Percentiles rank a stretch among this genome's conserved stretches.
These are phyloP conservation scores for Trichocladium uniseriatum DNA, from an alignment of 495 filamentous ascomycete species.

Conservation along the genomic window DNA sequence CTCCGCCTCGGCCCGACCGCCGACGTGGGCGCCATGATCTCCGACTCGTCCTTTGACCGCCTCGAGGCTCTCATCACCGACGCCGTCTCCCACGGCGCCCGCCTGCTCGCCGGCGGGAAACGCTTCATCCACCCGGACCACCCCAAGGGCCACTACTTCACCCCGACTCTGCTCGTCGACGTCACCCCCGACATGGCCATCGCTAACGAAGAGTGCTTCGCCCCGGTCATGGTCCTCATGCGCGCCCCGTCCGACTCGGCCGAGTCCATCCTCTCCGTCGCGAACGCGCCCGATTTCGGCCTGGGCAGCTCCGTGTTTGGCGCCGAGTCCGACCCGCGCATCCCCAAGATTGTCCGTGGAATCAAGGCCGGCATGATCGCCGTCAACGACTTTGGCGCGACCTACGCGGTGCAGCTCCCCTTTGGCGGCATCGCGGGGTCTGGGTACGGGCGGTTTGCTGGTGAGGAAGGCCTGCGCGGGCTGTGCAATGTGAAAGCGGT, in stretches of 20 bases:
- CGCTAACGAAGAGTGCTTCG: constrained; percentile 86
- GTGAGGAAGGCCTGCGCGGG: constrained; percentile 74
- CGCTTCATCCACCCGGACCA: constrained; percentile 58
- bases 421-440: constrained; percentile 83
- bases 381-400: constrained; percentile 89
- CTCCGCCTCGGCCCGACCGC: constrained; percentile 56
- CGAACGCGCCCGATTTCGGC: constrained; percentile 69
- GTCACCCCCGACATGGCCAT: constrained; percentile 73
- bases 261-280: constrained; percentile 53
- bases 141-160: constrained; percentile 80
- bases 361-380: constrained; percentile 82
- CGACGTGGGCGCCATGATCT: constrained; percentile 89
- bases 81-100: constrained; percentile 67
- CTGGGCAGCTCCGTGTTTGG: constrained; percentile 84
- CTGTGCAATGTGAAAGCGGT: constrained; percentile 82
- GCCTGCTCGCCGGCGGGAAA: constrained; percentile 73
- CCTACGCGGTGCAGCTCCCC: constrained; percentile 84
- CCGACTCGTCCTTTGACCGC: constrained; percentile 55
- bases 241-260: constrained; percentile 46
- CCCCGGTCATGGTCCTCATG: constrained; percentile 79
- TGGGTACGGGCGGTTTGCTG: constrained; percentile 90
- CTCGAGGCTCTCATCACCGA: constrained; percentile 65
- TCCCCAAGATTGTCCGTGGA: constrained; percentile 46
- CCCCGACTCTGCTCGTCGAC: constrained; percentile 79
- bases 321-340: constrained; percentile 32